Evolutionary conservation across 2,329 filamentous ascomycete genomes (phyloP), one percentile per base, ranked within the genome.

Genomic region (Thielaviopsis musarum): DNA sequence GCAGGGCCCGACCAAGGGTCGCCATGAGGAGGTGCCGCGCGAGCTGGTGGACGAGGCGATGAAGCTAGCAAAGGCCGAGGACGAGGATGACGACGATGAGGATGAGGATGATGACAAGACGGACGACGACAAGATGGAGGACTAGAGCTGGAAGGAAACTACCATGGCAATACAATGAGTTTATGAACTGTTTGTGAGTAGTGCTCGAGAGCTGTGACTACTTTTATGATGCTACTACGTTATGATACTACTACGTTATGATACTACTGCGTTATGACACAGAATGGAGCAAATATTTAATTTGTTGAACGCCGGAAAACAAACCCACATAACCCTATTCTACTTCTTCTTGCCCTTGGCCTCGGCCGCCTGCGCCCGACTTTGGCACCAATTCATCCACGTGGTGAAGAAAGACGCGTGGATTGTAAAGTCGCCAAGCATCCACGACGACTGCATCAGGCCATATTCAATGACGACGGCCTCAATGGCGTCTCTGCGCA

Each of bases 11-110:
- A 97, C 91, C 63, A 91, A 94, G 76, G 93, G 93, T 64, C 83
- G 85, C 67, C 93, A 98, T 70, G 80, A 91, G 72, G 89, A 95
- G 73, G 93, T 98, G 61, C 93, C 93, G 60, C 91, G 88, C 77
- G 87, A 90, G 65, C 73, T 98, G 67, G 77, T 85, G 61, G 90
- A 95, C 70, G 91, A 97, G 76, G 93, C 93, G 15, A 89, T 96
- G 78, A 84, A 83, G 71, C 80, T 91, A 73, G 93, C 93, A 57
- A 95, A 93, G 82, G 90, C 88, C 73, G 83, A 87, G 58, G 76
- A 95, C 66, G 90, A 95, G 67, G 86, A 83, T 28, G 89, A 95
- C 63, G 68, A 69, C 56, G 58, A 62, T 15, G 60, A 62, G 13
- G 60, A 62, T 17, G 59, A 62, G 3, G 55, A 56, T 22, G 88